phyloP scores from a whole-genome alignment of 169 alveolate genomes.

The Neospora caninum region DNA sequence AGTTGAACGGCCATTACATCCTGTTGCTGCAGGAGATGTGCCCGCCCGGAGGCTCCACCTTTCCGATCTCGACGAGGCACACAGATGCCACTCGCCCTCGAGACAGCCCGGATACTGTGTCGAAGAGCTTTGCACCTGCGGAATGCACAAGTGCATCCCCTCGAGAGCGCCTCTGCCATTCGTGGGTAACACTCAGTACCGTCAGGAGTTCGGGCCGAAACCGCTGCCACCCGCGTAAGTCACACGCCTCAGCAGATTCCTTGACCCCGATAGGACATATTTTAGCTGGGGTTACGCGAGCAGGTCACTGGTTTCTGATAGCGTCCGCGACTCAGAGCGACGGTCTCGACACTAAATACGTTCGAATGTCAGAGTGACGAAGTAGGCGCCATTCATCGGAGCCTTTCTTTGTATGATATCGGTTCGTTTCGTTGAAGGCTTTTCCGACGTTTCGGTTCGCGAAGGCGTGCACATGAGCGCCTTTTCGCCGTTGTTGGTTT shows the following conservation, averaged over 20 bases:
- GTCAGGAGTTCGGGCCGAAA: slow-evolving; percentile 74
- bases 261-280: not conserved
- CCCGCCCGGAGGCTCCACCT: slow-evolving; percentile 55
- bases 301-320: too few species aligned
- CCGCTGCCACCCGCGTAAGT: slow-evolving; percentile 62
- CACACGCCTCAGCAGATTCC: not conserved
- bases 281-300: too few species aligned
- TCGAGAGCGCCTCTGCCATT: slow-evolving; percentile 70
- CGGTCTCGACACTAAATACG: not conserved
- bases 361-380: not conserved
- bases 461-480: too few species aligned
- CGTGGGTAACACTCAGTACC: slow-evolving; percentile 74
- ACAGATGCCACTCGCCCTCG: slow-evolving; percentile 74
- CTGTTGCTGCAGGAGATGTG: slow-evolving; percentile 47
- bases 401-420: too few species aligned
- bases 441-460: too few species aligned
- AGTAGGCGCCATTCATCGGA: too few species aligned
- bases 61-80: slow-evolving; percentile 70
- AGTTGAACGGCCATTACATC: too few species aligned
- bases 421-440: too few species aligned
- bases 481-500: too few species aligned
- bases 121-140: slow-evolving; percentile 79
- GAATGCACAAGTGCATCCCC: slow-evolving; percentile 75
- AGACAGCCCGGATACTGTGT: slow-evolving; percentile 76
- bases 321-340: not conserved